Percentiles rank a stretch among this genome's conserved stretches.
Evolutionary conservation across 2,329 filamentous ascomycete genomes (phyloP).

Genomic region (Trichophaea hybrida): DNA sequence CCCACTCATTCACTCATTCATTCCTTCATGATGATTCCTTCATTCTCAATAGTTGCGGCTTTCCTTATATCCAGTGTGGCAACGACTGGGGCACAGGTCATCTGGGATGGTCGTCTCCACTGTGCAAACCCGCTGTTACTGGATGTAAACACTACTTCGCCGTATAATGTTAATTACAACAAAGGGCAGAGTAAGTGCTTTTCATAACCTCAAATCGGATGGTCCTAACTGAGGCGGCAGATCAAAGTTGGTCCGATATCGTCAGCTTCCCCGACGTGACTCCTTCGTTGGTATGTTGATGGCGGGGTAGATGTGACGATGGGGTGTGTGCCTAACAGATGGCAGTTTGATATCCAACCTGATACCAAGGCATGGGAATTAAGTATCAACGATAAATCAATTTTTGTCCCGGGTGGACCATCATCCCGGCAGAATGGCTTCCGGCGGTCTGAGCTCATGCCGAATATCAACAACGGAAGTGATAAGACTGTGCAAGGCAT

Average conservation of each 20-base stretch:
- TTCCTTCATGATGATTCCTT: neutral
- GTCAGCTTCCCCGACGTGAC: neutral
- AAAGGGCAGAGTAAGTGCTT: neutral
- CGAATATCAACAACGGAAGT: slow-evolving; percentile 37
- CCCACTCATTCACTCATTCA: neutral
- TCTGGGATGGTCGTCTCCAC: neutral
- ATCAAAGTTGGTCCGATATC: neutral
- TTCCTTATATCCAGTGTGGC: neutral
- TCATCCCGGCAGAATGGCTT: slow-evolving; percentile 41
- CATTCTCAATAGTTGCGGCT: neutral
- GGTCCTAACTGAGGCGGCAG: neutral
- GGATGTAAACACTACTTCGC: neutral
- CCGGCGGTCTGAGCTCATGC: slow-evolving; percentile 44
- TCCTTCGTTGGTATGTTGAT: neutral
- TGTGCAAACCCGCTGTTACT: too few relatives aligned
- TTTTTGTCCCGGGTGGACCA: slow-evolving; percentile 41
- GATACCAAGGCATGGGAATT: neutral
- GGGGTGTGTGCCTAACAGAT: slow-evolving; percentile 5
- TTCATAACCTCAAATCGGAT: neutral
- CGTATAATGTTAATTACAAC: neutral
- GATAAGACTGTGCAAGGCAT: slow-evolving; percentile 41
- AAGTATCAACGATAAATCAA: slow-evolving; percentile 37
- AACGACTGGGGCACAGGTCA: neutral
- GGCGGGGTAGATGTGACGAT: neutral
- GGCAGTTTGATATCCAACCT: neutral